Conservation (phyloP, 164 flowering plant genomes). For the grape (Vitis vinifera) region DNA sequence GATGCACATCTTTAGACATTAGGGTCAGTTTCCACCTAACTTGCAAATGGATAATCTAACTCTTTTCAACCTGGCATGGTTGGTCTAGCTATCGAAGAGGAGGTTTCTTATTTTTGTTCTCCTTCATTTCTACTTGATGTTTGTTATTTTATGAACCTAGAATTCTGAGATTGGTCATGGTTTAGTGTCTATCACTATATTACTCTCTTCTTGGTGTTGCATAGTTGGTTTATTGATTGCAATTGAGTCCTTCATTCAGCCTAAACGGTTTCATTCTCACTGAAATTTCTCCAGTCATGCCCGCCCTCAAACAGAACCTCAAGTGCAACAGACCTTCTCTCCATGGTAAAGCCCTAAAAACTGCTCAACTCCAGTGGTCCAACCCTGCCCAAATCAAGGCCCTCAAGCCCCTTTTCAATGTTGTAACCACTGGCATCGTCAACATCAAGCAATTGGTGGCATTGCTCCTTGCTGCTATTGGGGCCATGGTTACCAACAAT, state of each 20-base stretch:
- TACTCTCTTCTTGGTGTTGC: too few species aligned
- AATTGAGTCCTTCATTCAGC: conserved; percentile 33
- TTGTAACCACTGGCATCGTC: conserved; percentile 86
- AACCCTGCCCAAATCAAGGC: conserved; percentile 55
- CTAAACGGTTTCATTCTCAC: conserved; percentile 66
- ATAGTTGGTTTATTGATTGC: too few species aligned
- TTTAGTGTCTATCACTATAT: too few species aligned
- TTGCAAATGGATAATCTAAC: too few species aligned
- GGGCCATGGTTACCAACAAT: conserved; percentile 44
- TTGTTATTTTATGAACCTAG: too few species aligned
- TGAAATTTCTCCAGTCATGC: conserved; percentile 85
- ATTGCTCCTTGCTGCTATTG: conserved; percentile 64
- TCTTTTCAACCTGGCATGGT: too few species aligned
- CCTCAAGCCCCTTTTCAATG: conserved; percentile 68
- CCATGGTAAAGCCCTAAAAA: conserved; percentile 48
- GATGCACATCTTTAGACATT: too few species aligned
- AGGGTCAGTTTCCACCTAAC: too few species aligned
- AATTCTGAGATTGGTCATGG: too few species aligned
- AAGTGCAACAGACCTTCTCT: conserved; percentile 62
- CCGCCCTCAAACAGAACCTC: conserved; percentile 83
- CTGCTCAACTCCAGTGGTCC: conserved; percentile 63
- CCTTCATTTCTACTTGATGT: too few species aligned
- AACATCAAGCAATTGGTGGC: conserved; percentile 71
- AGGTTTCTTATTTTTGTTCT: too few species aligned
- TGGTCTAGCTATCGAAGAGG: too few species aligned